Evolutionary conservation across 2,329 filamentous ascomycete genomes (phyloP).

Genomic region (Thielaviopsis populi): DNA sequence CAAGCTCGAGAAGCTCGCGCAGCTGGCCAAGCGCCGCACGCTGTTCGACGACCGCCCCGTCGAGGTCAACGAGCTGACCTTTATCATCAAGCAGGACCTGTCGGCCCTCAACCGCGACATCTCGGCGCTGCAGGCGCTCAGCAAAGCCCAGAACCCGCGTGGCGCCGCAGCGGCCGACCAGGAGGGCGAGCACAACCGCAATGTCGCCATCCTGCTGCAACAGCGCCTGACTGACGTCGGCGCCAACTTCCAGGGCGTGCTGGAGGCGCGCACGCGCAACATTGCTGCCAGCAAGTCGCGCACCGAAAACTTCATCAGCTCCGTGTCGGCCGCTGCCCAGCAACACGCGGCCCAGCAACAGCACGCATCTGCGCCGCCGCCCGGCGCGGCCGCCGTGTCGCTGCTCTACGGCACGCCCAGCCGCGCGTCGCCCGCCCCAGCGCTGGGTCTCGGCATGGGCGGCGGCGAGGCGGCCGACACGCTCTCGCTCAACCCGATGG

Average conservation of each 20-base stretch:
- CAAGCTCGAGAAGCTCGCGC: slow-evolving; percentile 84
- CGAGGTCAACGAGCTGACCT: slow-evolving; percentile 93
- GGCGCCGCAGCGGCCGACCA: slow-evolving; percentile 41
- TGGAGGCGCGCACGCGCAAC: slow-evolving; percentile 93
- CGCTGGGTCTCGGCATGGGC: slow-evolving; percentile 57
- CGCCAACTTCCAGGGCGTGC: slow-evolving; percentile 91
- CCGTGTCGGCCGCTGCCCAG: slow-evolving; percentile 64
- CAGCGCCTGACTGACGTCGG: slow-evolving; percentile 85
- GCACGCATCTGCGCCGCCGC: slow-evolving; percentile 22
- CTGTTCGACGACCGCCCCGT: slow-evolving; percentile 94
- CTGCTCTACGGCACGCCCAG: slow-evolving; percentile 73
- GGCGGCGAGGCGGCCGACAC: slow-evolving; percentile 65
- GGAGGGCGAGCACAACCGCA: slow-evolving; percentile 95
- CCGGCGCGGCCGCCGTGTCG: slow-evolving; percentile 44
- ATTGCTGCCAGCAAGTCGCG: slow-evolving; percentile 84
- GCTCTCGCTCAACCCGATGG: slow-evolving; percentile 63
- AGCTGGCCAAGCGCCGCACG: slow-evolving; percentile 91
- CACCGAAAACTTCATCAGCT: slow-evolving; percentile 93
- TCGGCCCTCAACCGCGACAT: slow-evolving; percentile 76
- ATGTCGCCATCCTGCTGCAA: slow-evolving; percentile 83
- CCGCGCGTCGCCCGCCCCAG: slow-evolving; percentile 49
- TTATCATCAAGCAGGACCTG: slow-evolving; percentile 95
- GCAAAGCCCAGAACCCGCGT: slow-evolving; percentile 56
- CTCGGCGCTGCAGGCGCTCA: slow-evolving; percentile 61
- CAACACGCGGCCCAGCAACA: slow-evolving; percentile 49